Evolutionary conservation across 2,329 filamentous ascomycete species (phyloP), one percentile per base, ranked within the genome.

Genomic region (Cladosporium austrohemisphaericum): DNA sequence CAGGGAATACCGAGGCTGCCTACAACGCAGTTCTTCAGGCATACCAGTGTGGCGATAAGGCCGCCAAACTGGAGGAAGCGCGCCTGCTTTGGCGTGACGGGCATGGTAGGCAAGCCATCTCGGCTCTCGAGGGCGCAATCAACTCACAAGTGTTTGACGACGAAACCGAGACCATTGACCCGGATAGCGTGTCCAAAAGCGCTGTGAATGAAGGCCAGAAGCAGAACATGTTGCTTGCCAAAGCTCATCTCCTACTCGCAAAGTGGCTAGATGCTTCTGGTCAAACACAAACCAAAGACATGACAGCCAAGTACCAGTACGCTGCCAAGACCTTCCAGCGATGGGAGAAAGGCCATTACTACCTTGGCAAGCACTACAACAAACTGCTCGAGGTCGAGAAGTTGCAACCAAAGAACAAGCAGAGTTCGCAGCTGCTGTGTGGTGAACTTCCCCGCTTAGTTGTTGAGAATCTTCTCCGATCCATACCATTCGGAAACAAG

Each of bases 331-430:
- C 80, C 2, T 72, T 67, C 55, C 71, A 75, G 4, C 81, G 81
- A 44, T 98, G 92, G 91, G 93, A 98, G 65, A 97, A 96, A 68
- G 91, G 89, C 0, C 92, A 97, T 65, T 98, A 97, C 66, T 95
- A 96, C 66, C 79, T 99, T 8, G 93, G 93, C 4, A 89, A 92
- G 38, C 90, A 97, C 68, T 98, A 98, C 76, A 94, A 95, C 66
- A 98, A 96, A 68, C 79, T 97, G 3, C 74, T 96, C 3, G 92
- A 97, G 60, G 88, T 89, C 0, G 90, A 97, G 66, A 91, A 89
- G 67, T 74, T 79, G 2, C 79, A 95, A 45, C 83, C 85, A 29
- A 75, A 80, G 14, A 80, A 85, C 22, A 90, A 91, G 55, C 90
- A 95, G 50, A 68, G 65, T 23, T 58, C 68, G 20, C 54, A 66